Percentiles rank a stretch among this genome's conserved stretches.
phyloP scores from a whole-genome alignment of 2,329 filamentous ascomycete species.

The Paradendryphiella salina region DNA sequence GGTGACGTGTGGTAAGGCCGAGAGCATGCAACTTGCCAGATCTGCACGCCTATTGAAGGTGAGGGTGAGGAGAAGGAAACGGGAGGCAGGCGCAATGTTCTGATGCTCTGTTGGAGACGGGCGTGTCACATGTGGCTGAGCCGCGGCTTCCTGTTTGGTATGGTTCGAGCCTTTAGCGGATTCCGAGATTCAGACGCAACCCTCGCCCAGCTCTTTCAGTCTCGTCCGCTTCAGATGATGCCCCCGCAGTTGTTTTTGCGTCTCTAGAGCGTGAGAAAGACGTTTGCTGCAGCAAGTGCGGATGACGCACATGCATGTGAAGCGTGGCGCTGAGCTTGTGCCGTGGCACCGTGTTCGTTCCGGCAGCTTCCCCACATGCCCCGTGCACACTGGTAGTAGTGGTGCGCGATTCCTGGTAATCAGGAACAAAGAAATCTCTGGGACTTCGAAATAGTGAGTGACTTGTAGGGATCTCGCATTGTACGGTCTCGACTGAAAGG shows the following conservation, averaged over 20 bases:
- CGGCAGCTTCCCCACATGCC: conserved; percentile 11
- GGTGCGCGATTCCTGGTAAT: conserved; percentile 11
- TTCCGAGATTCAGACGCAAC: background rate
- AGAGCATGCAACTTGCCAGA: background rate
- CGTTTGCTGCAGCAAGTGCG: conserved; percentile 4
- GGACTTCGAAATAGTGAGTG: background rate
- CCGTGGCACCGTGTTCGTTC: conserved; percentile 12
- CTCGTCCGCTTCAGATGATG: background rate
- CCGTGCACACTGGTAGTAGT: conserved; percentile 10
- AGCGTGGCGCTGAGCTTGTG: conserved; percentile 11
- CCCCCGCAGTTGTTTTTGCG: background rate
- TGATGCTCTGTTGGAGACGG: conserved; percentile 2
- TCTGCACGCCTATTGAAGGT: background rate
- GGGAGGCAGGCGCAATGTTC: background rate
- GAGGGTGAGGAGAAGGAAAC: background rate
- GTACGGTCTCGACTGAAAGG: no score
- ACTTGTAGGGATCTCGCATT: no score
- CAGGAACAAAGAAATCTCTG: conserved; percentile 9
- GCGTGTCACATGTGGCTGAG: conserved; percentile 18
- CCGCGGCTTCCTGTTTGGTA: background rate
- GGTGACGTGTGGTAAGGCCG: background rate
- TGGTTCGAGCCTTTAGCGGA: background rate
- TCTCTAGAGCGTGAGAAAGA: background rate
- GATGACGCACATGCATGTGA: conserved; percentile 17
- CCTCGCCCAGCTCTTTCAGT: background rate